These are phyloP conservation scores for Immersiella caudata DNA, from an alignment of 495 filamentous ascomycete genomes.

Conservation along the genomic window DNA sequence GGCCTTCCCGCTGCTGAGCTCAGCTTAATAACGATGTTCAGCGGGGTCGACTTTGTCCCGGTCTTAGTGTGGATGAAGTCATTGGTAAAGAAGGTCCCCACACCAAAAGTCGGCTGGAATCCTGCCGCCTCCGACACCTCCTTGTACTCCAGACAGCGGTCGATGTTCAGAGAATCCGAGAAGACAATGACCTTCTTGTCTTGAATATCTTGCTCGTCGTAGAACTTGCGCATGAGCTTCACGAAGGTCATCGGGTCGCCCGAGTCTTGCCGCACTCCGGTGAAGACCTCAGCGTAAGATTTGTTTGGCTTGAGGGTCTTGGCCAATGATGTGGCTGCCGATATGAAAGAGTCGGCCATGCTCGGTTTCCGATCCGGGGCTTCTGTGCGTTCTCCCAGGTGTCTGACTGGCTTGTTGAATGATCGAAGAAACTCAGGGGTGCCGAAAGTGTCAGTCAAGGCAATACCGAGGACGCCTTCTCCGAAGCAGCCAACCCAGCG, in stretches of 20 bases:
- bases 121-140: slow-evolving; percentile 73
- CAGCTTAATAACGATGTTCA: slow-evolving; percentile 98
- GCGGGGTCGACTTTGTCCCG: slow-evolving; percentile 81
- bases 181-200: slow-evolving; percentile 95
- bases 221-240: slow-evolving; percentile 82
- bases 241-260: slow-evolving; percentile 85
- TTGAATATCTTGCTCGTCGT: slow-evolving; percentile 70
- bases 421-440: slow-evolving; percentile 86
- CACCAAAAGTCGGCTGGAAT: slow-evolving; percentile 84
- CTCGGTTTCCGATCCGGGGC: slow-evolving; percentile 29
- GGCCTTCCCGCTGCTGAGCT: slow-evolving; percentile 78
- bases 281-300: slow-evolving; percentile 84
- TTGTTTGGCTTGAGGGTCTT: slow-evolving; percentile 30
- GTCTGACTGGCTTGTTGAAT: slow-evolving; percentile 66
- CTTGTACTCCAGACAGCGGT: slow-evolving; percentile 89
- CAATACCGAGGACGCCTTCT: slow-evolving; percentile 85
- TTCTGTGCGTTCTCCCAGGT: slow-evolving; percentile 31
- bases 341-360: slow-evolving; percentile 40
- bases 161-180: slow-evolving; percentile 91
- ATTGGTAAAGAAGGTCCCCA: slow-evolving; percentile 95
- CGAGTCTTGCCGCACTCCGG: slow-evolving; percentile 91
- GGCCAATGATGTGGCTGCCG: slow-evolving; percentile 20
- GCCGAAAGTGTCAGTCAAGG: slow-evolving; percentile 97
- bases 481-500: slow-evolving; percentile 94
- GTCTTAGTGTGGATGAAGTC: slow-evolving; percentile 72